A percentile compares a stretch with the other conserved stretches of the same genome.
Evolutionary conservation across 345 rosid genomes (phyloP).

Genomic region (Eucalyptus victrix): DNA sequence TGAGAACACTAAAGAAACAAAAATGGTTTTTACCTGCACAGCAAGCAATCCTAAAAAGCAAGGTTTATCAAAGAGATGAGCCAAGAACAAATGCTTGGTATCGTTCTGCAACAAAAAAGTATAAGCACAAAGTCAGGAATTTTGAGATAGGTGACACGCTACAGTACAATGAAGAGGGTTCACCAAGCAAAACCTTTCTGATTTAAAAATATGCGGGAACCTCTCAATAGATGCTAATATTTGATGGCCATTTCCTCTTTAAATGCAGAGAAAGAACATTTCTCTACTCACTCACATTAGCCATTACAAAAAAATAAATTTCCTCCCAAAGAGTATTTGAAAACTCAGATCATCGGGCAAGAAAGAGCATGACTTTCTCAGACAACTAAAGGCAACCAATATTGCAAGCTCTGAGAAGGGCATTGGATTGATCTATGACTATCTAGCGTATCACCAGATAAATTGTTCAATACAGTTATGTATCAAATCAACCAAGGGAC

Average conservation of each 20-base stretch:
- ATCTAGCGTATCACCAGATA: not conserved
- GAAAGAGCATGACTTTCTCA: not conserved
- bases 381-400: not conserved
- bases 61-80: slow-evolving; percentile 95
- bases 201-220: not conserved
- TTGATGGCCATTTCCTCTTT: not conserved
- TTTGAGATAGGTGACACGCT: not conserved
- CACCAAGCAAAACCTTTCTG: not conserved
- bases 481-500: not conserved
- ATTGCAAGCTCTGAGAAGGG: not conserved
- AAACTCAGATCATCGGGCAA: not conserved
- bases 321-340: not conserved
- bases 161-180: not conserved
- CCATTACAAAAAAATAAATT: not conserved
- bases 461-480: not conserved
- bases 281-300: not conserved
- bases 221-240: not conserved
- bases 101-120: slow-evolving; percentile 43
- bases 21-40: slow-evolving; percentile 26
- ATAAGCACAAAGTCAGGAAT: not conserved
- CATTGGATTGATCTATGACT: not conserved
- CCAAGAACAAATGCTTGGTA: slow-evolving; percentile 73
- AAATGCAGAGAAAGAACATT: not conserved
- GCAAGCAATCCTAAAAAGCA: slow-evolving; percentile 96
- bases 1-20: not conserved